Evolutionary conservation across 192 early-diverging fungal species (phyloP), one percentile per base, ranked within the genome.

Genomic region (Obelidium mucronatum): DNA sequence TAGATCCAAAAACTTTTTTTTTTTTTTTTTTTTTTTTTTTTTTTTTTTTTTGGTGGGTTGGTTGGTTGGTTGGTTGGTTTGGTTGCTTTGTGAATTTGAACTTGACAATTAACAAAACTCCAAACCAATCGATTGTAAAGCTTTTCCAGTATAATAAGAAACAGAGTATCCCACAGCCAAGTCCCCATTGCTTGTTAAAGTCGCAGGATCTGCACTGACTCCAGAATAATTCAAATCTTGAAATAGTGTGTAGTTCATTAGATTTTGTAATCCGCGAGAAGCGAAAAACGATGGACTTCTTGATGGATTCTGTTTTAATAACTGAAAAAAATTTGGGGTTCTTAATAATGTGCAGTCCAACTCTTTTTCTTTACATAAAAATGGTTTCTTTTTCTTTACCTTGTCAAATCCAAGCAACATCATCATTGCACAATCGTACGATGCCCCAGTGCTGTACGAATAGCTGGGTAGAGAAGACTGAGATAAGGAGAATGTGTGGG

Each of bases 341-440:
- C n/a, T n/a, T n/a, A n/a, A n/a, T n/a, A n/a, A n/a, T n/a, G n/a
- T n/a, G n/a, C n/a, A n/a, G n/a, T n/a, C n/a, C n/a, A n/a, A n/a
- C n/a, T n/a, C n/a, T n/a, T n/a, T n/a, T n/a, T n/a, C n/a, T n/a
- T n/a, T n/a, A n/a, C n/a, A n/a, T n/a, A n/a, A n/a, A n/a, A n/a
- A n/a, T n/a, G n/a, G n/a, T n/a, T n/a, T n/a, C n/a, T n/a, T n/a
- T n/a, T n/a, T n/a, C n/a, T n/a, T n/a, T n/a, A n/a, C n/a, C n/a
- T n/a, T n/a, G 35, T 68, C 44, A 24, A 68, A 51, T 33, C 67
- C 67, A 13, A 68, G 31, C 5, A 68, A 15, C 67, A 68, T 52
- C 67, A 68, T 68, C 40, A 53, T 68, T 6, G 52, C 67, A 52
- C 67, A 68, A 36, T 68, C 67, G 52, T 33, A 68, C 17, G 28